Conservation (phyloP, 345 rosid genomes). For the Turnera subulata region DNA sequence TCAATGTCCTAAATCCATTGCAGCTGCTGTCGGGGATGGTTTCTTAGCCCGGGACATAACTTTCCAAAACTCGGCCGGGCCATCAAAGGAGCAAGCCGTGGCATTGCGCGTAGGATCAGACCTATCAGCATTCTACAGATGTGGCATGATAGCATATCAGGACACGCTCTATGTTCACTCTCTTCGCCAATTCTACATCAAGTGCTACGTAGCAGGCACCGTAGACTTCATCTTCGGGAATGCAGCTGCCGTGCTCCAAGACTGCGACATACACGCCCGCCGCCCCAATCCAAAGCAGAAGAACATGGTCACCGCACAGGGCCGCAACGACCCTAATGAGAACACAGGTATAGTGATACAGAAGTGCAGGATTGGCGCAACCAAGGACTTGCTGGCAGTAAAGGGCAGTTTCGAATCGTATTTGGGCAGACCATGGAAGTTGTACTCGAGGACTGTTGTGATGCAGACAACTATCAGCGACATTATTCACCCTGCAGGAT, state of each 20-base stretch:
- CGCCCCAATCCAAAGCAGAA: constrained; percentile 51
- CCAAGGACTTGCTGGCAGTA: constrained; percentile 39
- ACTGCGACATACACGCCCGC: constrained; percentile 72
- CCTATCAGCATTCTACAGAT: constrained; percentile 51
- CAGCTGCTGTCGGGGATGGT: constrained; percentile 69
- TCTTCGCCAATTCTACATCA: constrained; percentile 57
- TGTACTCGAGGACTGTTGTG: constrained; percentile 54
- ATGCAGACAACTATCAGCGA: constrained; percentile 55
- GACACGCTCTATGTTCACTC: constrained; percentile 78
- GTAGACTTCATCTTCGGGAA: constrained; percentile 81
- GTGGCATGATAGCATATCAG: constrained; percentile 64
- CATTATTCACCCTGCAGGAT: constrained; percentile 57
- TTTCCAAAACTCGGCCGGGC: constrained; percentile 70
- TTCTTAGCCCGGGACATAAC: constrained; percentile 71
- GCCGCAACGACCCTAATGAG: constrained; percentile 59
- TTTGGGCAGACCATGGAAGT: constrained; percentile 76
- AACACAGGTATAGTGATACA: constrained; percentile 74
- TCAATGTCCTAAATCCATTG: not conserved
- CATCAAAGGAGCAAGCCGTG: constrained; percentile 79
- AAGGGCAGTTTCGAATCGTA: constrained; percentile 34
- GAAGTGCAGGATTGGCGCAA: constrained; percentile 63
- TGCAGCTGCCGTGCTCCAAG: constrained; percentile 53
- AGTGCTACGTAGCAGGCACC: constrained; percentile 53
- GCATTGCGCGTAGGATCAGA: constrained; percentile 69
- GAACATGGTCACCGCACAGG: constrained; percentile 83